Evolutionary conservation across 441 rosid genomes (phyloP), one percentile per base, ranked within the genome.

Genomic region (Croton setiger): DNA sequence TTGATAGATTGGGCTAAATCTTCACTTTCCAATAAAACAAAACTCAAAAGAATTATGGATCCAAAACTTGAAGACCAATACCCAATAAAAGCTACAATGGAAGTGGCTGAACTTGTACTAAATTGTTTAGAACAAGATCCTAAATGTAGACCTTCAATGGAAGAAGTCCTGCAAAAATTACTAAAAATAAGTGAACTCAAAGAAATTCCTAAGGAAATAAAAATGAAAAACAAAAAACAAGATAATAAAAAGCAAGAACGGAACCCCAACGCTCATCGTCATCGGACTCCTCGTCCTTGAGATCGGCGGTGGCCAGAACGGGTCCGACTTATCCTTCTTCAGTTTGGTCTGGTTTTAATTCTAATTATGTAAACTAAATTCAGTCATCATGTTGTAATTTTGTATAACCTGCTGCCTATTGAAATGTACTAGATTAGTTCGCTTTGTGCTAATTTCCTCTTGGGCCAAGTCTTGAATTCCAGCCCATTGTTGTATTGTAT

Each of bases 131-230:
- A 87, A 67, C 63, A 71, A 3, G 97, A 91, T 33, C 97, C 87
- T 0, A 86, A 72, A 70, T 80, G 37, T 23, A 80, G 98, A 18
- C 97, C 98, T 0, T 76, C 92, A 2, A 93, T 89, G 97, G 87
- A 84, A 23, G 71, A 88, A 9, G 88, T 93, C 13, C 64, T 85
- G 37, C 80, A 73, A 36, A 82, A 69, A 7, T 59, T 93, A 35
- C 63, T 75, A 58, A 43, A 64, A 33, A 74, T 91, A 33, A 75
- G 66, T 52, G 72, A 69, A 33, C 76, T 83, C 14, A 75, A 81
- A 66, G 78, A 43, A 0, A 76, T 60, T 15, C 80, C 84, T 0
- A 76, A 49, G 63, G 84, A 76, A 64, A 79, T 47, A 14, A 78
- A 63, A 74, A 5, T 18, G 9, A 54, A 51, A 13, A 41, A 47